phyloP scores from a whole-genome alignment of 1,284 basidiomycete species.

The Nidula niveotomentosa region DNA sequence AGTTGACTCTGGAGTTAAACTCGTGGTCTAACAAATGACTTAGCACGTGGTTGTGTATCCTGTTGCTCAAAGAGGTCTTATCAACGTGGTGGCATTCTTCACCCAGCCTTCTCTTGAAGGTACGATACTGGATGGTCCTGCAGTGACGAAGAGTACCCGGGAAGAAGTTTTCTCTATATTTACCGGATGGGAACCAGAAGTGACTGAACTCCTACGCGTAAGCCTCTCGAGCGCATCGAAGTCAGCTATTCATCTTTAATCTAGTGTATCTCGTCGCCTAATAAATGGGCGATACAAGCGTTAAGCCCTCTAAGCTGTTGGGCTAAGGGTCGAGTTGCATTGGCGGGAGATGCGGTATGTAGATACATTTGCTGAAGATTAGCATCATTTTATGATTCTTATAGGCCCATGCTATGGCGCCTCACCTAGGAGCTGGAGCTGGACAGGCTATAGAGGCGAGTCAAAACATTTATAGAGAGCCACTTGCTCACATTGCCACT shows the following conservation, averaged over 20 bases:
- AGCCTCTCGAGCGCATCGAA: neutral
- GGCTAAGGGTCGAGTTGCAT: neutral
- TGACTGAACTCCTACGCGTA: constrained; percentile 38
- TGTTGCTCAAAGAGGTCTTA: constrained; percentile 34
- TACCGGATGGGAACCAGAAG: constrained; percentile 40
- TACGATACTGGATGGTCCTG: constrained; percentile 29
- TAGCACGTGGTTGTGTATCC: constrained; percentile 46
- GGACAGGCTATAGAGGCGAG: constrained; percentile 1
- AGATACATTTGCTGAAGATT: too few relatives aligned
- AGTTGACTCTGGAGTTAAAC: neutral
- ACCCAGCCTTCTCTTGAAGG: constrained; percentile 31
- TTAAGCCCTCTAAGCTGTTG: neutral
- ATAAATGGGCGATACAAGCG: neutral
- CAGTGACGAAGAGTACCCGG: constrained; percentile 28
- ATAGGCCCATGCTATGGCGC: constrained; percentile 2
- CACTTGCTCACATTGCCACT: neutral
- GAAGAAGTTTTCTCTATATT: constrained; percentile 29
- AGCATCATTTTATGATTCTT: too few relatives aligned
- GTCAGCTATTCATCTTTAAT: neutral
- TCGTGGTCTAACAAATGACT: neutral
- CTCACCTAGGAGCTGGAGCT: constrained; percentile 1
- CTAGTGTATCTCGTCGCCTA: neutral
- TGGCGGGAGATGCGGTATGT: constrained; percentile 1
- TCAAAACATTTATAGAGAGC: neutral
- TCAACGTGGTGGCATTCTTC: constrained; percentile 42